Conservation (phyloP, 2,329 filamentous ascomycete genomes). For the Fusarium verrucosum region DNA sequence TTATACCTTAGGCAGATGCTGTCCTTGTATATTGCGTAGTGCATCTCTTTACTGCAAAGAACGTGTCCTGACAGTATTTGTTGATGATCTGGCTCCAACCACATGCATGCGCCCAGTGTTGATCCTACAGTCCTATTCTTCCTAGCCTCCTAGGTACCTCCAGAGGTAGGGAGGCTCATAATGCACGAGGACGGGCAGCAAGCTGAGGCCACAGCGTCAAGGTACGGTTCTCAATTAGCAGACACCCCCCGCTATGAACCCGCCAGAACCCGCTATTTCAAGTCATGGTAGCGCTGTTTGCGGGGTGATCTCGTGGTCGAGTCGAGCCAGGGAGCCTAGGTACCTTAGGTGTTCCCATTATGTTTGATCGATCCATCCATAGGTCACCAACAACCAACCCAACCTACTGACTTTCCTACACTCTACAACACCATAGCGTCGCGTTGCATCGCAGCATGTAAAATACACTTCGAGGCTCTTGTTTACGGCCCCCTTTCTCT, state of each 20-base stretch:
- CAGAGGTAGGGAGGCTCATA: too few relatives aligned
- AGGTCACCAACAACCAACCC: slow-evolving; percentile 6
- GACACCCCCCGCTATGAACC: slow-evolving; percentile 19
- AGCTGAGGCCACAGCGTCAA: slow-evolving; percentile 2
- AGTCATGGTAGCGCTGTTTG: slow-evolving; percentile 29
- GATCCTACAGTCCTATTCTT: neutral
- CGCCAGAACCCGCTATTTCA: slow-evolving; percentile 25
- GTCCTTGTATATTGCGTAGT: neutral
- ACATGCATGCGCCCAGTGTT: neutral
- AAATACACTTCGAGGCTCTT: slow-evolving; percentile 37
- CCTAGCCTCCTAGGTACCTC: too few relatives aligned
- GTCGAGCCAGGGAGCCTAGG: slow-evolving; percentile 23
- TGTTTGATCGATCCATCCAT: slow-evolving; percentile 25
- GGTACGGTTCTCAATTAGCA: slow-evolving; percentile 5
- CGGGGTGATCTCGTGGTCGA: slow-evolving; percentile 35
- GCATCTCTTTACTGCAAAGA: neutral
- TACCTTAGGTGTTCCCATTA: slow-evolving; percentile 23
- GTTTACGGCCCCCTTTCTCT: slow-evolving; percentile 38
- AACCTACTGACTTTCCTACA: slow-evolving; percentile 29
- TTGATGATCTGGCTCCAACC: neutral
- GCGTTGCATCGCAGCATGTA: slow-evolving; percentile 47
- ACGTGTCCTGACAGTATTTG: neutral
- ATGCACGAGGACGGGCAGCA: neutral
- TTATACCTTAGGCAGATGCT: neutral
- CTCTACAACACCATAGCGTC: slow-evolving; percentile 40